Conservation (phyloP, 1,284 basidiomycete genomes). For the Heliocybe sulcata region DNA sequence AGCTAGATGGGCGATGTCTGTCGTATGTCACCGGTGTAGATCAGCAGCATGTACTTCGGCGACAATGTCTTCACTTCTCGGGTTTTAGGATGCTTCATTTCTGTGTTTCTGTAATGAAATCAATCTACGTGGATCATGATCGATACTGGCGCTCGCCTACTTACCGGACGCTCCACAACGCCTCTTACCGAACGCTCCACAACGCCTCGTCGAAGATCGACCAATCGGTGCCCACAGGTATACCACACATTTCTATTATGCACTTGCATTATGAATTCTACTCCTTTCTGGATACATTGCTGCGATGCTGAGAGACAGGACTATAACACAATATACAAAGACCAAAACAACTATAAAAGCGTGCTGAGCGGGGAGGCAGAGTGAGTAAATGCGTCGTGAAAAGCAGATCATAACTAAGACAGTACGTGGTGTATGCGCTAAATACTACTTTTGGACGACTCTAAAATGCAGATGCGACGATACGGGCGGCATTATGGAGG, state of each 20-base stretch:
- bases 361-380: constrained; percentile 1
- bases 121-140: no score
- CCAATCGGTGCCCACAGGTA: no score
- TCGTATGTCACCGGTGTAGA: background rate
- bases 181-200: no score
- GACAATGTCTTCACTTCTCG: no score
- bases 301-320: background rate
- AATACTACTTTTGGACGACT: background rate
- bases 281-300: background rate
- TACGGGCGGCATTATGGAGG: background rate
- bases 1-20: background rate
- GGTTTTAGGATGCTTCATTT: no score
- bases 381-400: background rate
- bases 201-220: no score
- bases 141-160: no score
- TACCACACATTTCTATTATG: no score
- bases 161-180: no score
- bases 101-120: no score
- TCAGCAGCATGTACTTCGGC: background rate
- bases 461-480: background rate
- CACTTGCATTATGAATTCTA: background rate
- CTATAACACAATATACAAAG: background rate
- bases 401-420: background rate
- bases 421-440: background rate
- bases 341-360: background rate